Percentiles rank a stretch among this genome's conserved stretches.
Evolutionary conservation across 164 flowering plant genomes (phyloP).

Genomic region (Dillenia turbinata): DNA sequence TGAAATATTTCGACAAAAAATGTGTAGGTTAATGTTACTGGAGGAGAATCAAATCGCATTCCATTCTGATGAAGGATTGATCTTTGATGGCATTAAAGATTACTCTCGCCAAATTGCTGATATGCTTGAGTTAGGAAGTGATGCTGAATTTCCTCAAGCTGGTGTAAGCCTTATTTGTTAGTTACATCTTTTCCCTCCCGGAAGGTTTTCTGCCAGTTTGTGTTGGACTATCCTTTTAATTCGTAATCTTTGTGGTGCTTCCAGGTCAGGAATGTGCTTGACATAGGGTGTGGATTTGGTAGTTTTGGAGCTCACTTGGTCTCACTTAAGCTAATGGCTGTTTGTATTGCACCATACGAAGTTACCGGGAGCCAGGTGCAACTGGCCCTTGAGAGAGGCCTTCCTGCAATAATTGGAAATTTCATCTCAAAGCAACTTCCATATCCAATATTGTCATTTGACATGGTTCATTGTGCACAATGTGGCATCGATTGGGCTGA

Average conservation of each 20-base stretch:
- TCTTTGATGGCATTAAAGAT: conserved; percentile 83
- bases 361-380: conserved; percentile 95
- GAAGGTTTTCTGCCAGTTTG: background rate
- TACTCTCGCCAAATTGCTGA: conserved; percentile 92
- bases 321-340: conserved; percentile 70
- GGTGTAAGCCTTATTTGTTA: conserved; percentile 56
- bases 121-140: conserved; percentile 87
- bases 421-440: conserved; percentile 84
- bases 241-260: conserved; percentile 6
- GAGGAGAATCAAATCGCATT: conserved; percentile 98
- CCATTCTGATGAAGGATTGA: conserved; percentile 82
- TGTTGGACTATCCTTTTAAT: background rate
- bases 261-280: conserved; percentile 80
- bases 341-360: conserved; percentile 91
- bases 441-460: conserved; percentile 84
- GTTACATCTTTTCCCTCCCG: background rate
- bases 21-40: conserved; percentile 75
- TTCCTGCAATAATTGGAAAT: conserved; percentile 88
- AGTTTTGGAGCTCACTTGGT: conserved; percentile 94
- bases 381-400: conserved; percentile 96
- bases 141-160: conserved; percentile 73
- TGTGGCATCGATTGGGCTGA: conserved; percentile 86
- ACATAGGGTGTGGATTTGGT: conserved; percentile 97
- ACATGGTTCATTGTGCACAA: conserved; percentile 95
- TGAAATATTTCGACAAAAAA: background rate